phyloP scores from a whole-genome alignment of 2,329 filamentous ascomycete species.

The Cordyceps cicadae region DNA sequence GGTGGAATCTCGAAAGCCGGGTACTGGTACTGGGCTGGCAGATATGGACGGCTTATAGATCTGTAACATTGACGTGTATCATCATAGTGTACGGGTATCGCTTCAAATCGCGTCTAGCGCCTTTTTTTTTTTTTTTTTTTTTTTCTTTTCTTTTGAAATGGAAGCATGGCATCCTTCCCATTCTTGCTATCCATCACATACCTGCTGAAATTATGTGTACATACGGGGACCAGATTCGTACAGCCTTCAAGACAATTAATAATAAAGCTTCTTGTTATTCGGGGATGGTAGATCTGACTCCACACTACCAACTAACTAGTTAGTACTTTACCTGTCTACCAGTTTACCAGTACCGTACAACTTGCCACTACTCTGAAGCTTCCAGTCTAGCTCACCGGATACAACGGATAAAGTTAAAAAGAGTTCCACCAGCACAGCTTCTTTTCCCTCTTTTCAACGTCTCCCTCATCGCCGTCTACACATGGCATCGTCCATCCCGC shows the following conservation, averaged over 20 bases:
- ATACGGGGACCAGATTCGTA: too few species aligned
- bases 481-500: not conserved
- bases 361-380: not conserved
- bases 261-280: too few species aligned
- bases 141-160: too few species aligned
- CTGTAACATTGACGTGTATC: not conserved
- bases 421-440: not conserved
- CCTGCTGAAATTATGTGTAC: too few species aligned
- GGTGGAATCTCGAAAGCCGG: not conserved
- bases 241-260: too few species aligned
- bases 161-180: too few species aligned
- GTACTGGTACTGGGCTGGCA: too few species aligned
- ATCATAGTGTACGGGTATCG: not conserved
- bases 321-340: too few species aligned
- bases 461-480: not conserved
- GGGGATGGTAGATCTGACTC: not conserved
- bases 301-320: too few species aligned
- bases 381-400: not conserved
- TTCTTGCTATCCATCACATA: too few species aligned
- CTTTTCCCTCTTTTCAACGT: not conserved
- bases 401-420: not conserved
- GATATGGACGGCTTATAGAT: not conserved
- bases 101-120: too few species aligned
- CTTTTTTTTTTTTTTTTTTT: too few species aligned
- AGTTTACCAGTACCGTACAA: not conserved